Evolutionary conservation across 768 basidiomycete species (phyloP).

Genomic region (Auricularia sp.): DNA sequence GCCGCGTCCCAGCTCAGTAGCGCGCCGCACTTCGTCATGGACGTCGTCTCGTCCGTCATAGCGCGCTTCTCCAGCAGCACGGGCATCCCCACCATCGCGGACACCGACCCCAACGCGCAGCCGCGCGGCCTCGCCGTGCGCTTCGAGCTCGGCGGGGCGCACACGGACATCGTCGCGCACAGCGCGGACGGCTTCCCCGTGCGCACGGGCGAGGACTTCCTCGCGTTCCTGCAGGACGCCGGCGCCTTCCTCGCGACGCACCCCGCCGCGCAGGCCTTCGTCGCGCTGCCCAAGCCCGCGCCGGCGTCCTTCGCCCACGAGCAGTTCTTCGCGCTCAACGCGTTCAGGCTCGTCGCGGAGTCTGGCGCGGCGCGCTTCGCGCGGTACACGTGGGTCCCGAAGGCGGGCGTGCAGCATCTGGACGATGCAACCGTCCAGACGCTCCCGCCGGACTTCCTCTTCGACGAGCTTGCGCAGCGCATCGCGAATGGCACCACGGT

Average conservation of each 20-base stretch:
- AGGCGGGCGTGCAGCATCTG: conserved; percentile 1
- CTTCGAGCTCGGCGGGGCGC: conserved; percentile 9
- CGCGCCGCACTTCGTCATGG: conserved; percentile 9
- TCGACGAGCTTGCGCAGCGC: background rate
- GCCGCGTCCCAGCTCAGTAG: conserved; percentile 6
- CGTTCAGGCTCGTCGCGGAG: conserved; percentile 10
- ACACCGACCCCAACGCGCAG: conserved; percentile 14
- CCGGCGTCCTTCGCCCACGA: conserved; percentile 10
- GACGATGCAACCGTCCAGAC: conserved; percentile 1
- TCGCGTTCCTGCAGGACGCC: conserved; percentile 6
- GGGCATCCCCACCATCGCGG: conserved; percentile 12
- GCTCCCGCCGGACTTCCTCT: background rate
- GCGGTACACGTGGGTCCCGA: conserved; percentile 10
- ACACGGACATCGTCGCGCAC: conserved; percentile 17
- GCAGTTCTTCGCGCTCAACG: conserved; percentile 10
- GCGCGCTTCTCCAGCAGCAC: conserved; percentile 13
- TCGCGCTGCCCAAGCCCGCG: conserved; percentile 10
- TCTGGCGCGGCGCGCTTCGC: conserved; percentile 7
- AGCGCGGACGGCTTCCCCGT: conserved; percentile 12
- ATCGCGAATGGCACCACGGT: background rate
- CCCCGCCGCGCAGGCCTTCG: conserved; percentile 8
- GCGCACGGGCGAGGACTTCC: conserved; percentile 11
- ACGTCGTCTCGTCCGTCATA: conserved; percentile 5
- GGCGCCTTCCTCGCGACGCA: conserved; percentile 9
- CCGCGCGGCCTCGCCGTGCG: conserved; percentile 14